Conservation (phyloP, 768 basidiomycete genomes). For the Collybia mongolica region DNA sequence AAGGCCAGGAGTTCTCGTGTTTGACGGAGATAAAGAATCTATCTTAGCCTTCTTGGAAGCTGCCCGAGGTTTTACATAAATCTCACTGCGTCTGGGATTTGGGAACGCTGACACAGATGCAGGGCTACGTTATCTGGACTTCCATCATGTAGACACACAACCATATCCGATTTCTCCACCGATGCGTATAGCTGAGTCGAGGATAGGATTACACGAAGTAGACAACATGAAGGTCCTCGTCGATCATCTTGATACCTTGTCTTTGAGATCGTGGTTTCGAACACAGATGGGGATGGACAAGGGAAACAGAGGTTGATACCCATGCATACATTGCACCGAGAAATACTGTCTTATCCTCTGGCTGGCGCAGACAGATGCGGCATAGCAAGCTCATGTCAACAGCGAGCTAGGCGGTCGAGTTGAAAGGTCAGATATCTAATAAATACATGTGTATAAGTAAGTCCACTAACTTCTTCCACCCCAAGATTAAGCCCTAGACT, state of each 20-base stretch:
- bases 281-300: constrained; percentile 34
- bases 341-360: no score
- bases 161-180: constrained; percentile 15
- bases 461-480: no score
- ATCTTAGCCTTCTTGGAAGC: constrained; percentile 36
- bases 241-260: constrained; percentile 25
- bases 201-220: constrained; percentile 35
- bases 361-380: no score
- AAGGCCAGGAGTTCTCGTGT: constrained; percentile 41
- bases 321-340: no score
- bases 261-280: constrained; percentile 37
- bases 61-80: constrained; percentile 27
- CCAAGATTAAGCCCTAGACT: no score
- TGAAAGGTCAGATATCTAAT: no score
- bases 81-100: not conserved
- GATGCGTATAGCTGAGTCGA: constrained; percentile 21
- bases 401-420: no score
- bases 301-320: constrained; percentile 5
- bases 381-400: no score
- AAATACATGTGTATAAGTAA: no score
- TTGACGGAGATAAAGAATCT: constrained; percentile 32
- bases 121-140: constrained; percentile 43
- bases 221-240: constrained; percentile 32
- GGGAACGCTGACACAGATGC: not conserved
- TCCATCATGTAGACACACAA: constrained; percentile 38